Conservation (phyloP, 202 grass and related monocot species). For the Elaeis oleifera region DNA sequence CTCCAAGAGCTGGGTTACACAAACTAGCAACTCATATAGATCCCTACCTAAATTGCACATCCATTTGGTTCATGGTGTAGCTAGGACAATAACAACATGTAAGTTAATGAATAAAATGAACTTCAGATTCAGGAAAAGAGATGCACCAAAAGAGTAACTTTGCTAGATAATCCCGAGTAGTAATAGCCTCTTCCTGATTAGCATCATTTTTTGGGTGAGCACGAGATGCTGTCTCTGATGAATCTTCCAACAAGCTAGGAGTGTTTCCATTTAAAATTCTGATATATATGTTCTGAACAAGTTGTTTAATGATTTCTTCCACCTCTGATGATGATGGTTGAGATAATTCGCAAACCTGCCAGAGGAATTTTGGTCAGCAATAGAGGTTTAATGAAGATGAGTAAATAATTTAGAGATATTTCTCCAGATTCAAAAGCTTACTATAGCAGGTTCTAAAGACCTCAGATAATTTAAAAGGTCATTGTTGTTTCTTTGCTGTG, state of each 20-base stretch:
- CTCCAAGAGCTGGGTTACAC: too few species aligned
- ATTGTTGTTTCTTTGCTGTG: conserved; percentile 22
- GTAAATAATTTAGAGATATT: neutral
- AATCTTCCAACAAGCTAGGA: neutral
- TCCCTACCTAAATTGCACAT: too few species aligned
- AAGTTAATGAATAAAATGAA: neutral
- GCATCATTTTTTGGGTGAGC: neutral
- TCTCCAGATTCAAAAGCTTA: neutral
- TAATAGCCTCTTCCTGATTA: conserved; percentile 5
- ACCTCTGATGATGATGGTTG: conserved; percentile 31
- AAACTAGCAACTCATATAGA: too few species aligned
- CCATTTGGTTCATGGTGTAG: too few species aligned
- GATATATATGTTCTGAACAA: conserved; percentile 25
- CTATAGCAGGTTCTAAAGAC: conserved; percentile 31
- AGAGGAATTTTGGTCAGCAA: neutral
- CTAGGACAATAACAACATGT: too few species aligned
- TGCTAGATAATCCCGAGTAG: conserved; percentile 30
- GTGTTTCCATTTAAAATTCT: conserved; percentile 15
- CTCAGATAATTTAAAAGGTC: conserved; percentile 32
- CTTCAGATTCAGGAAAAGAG: conserved; percentile 1
- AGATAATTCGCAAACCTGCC: conserved; percentile 32
- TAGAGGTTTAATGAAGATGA: neutral
- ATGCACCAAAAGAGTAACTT: conserved; percentile 36
- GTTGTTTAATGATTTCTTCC: conserved; percentile 31
- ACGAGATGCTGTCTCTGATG: too few species aligned